phyloP scores from a whole-genome alignment of 768 basidiomycete genomes.

The Trichaptum fuscoviolaceum region DNA sequence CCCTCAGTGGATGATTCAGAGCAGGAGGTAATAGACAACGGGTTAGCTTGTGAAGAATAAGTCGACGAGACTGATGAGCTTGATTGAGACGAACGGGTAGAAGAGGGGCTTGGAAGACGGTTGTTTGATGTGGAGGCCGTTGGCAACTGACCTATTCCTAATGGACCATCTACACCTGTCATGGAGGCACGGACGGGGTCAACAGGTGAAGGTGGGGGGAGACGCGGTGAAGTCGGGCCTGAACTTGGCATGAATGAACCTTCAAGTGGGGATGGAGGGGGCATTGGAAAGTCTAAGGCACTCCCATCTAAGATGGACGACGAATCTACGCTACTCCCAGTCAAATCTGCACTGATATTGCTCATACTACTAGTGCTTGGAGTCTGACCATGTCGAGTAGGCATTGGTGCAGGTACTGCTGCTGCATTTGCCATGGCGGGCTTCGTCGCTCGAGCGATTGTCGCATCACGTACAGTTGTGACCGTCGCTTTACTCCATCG shows the following conservation, averaged over 20 bases:
- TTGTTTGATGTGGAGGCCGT: not conserved
- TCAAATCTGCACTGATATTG: not conserved
- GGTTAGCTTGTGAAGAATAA: not conserved
- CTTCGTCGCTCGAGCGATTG: not conserved
- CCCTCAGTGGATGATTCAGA: not conserved
- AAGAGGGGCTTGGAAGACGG: not conserved
- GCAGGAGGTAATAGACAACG: not conserved
- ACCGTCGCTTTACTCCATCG: conserved; percentile 18
- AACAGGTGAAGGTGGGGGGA: not conserved
- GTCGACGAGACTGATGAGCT: conserved; percentile 2
- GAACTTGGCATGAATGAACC: not conserved
- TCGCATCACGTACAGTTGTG: not conserved
- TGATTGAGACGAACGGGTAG: conserved; percentile 1
- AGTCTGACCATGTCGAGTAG: not conserved
- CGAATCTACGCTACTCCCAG: not conserved
- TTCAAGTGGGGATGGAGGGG: not conserved
- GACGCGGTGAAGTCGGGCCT: not conserved
- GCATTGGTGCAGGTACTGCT: not conserved
- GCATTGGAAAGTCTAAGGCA: not conserved
- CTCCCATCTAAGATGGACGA: not conserved
- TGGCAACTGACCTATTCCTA: not conserved
- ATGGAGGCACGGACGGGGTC: not conserved
- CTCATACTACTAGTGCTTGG: not conserved
- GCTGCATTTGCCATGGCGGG: not conserved
- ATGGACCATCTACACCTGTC: not conserved